Base-by-base conservation (phyloP, 306 rosid species). In the Quercus cerris region DNA sequence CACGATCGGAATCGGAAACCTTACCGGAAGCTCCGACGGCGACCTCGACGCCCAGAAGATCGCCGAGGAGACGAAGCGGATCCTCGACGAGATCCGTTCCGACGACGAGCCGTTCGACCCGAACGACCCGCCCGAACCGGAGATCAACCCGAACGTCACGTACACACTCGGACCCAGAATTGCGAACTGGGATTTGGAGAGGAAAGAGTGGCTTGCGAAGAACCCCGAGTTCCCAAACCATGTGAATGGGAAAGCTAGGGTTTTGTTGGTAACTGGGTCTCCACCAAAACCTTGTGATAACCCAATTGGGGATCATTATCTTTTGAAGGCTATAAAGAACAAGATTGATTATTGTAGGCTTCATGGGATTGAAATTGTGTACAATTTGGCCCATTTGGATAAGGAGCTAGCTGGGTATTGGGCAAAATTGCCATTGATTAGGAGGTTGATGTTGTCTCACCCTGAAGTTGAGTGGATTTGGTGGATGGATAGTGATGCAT, bases 401-500 rank as follows among this genome's bases (percentile, higher is more conserved):
- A 86, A 86, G 79, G 98, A 95, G 22, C 98, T 95, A 28, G 97
- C 99, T 71, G 99, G 99, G 5, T 95, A 95, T 73, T 95, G 99
- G 99, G 96, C 99, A 4, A 95, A 95, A 77, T 80, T 95, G 92
- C 99, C 99, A 0, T 86, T 95, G 93, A 85, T 95, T 75, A 38
- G 99, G 75, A 84, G 91, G 78, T 61, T 95, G 81, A 95, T 93
- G 99, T 56, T 95, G 81, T 93, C 99, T 2, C 99, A 95, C 52
- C 98, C 98, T 0, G 99, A 95, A 75, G 99, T 95, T 3, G 98
- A 95, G 81, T 95, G 99, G 99, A 95, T 95, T 86, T 95, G 99
- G 99, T 95, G 99, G 99, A 91, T 95, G 99, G 99, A 96, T 31
- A 96, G 99, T 80, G 99, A 95, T 89, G 99, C 99, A 0, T 82